phyloP scores from a whole-genome alignment of 2,329 filamentous ascomycete species.

The Colletotrichum tamarilloi region DNA sequence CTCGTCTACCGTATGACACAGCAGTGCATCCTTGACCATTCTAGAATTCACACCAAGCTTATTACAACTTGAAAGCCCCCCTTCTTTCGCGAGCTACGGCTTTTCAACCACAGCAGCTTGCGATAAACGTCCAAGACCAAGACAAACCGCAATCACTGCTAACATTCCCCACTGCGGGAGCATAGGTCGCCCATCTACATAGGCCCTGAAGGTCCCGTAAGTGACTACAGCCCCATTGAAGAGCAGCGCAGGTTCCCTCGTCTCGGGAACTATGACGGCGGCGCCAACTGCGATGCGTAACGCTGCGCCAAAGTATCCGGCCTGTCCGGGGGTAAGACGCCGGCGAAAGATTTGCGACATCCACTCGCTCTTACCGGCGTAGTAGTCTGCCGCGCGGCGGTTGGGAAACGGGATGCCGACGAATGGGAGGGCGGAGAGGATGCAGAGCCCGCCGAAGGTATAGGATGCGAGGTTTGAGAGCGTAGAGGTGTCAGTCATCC shows the following conservation, averaged over 20 bases:
- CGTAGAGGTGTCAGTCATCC: neutral
- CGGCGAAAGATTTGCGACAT: neutral
- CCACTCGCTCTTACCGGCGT: neutral
- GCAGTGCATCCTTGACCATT: too few relatives aligned
- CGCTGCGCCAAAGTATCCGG: neutral
- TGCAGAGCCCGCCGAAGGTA: neutral
- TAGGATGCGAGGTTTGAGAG: neutral
- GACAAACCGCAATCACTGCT: neutral
- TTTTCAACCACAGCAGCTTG: neutral
- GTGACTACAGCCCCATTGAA: neutral
- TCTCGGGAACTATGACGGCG: neutral
- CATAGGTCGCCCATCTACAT: neutral
- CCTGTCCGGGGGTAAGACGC: neutral
- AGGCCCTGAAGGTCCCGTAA: neutral
- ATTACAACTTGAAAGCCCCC: too few relatives aligned
- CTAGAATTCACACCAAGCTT: too few relatives aligned
- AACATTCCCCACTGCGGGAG: neutral
- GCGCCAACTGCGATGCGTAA: neutral
- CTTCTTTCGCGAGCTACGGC: too few relatives aligned
- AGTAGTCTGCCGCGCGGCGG: neutral
- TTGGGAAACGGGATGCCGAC: neutral
- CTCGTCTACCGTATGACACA: too few relatives aligned
- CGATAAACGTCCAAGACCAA: neutral
- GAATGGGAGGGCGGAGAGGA: neutral
- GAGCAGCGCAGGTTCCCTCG: neutral